Percentiles rank a stretch among this genome's conserved stretches.
Evolutionary conservation across 345 rosid species (phyloP).

Genomic region (Rhodomyrtus tomentosa): DNA sequence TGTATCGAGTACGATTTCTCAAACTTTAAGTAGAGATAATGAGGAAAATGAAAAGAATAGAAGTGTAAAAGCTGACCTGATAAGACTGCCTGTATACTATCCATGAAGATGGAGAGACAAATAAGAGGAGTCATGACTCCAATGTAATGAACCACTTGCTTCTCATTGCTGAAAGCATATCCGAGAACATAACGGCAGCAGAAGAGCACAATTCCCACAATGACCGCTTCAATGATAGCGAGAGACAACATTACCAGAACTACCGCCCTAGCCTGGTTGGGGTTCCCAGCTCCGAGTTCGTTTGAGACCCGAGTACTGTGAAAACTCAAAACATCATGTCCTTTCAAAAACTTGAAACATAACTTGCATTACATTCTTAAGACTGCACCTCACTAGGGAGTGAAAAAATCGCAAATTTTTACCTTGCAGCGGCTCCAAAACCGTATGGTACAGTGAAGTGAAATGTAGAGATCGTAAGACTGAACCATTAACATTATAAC

Average conservation of each 20-base stretch:
- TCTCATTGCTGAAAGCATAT: constrained; percentile 20
- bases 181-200: constrained; percentile 18
- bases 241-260: constrained; percentile 7
- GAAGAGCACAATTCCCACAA: constrained; percentile 13
- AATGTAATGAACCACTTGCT: constrained; percentile 21
- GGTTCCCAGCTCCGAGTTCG: constrained; percentile 39
- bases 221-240: constrained; percentile 7
- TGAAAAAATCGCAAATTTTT: neutral
- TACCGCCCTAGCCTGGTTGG: constrained; percentile 17
- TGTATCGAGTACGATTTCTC: neutral
- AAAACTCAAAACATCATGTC: neutral
- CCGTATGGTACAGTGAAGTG: constrained; percentile 40
- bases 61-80: constrained; percentile 14
- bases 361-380: neutral
- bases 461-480: constrained; percentile 32
- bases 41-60: neutral
- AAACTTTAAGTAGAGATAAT: neutral
- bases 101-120: constrained; percentile 21
- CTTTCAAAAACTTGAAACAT: neutral
- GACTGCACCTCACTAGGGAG: neutral
- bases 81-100: constrained; percentile 27
- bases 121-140: constrained; percentile 25
- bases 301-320: constrained; percentile 37
- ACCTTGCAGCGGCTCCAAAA: constrained; percentile 40
- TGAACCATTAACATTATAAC: neutral